Base-by-base conservation (phyloP, 768 basidiomycete genomes). In the Lenzites betulinus region DNA sequence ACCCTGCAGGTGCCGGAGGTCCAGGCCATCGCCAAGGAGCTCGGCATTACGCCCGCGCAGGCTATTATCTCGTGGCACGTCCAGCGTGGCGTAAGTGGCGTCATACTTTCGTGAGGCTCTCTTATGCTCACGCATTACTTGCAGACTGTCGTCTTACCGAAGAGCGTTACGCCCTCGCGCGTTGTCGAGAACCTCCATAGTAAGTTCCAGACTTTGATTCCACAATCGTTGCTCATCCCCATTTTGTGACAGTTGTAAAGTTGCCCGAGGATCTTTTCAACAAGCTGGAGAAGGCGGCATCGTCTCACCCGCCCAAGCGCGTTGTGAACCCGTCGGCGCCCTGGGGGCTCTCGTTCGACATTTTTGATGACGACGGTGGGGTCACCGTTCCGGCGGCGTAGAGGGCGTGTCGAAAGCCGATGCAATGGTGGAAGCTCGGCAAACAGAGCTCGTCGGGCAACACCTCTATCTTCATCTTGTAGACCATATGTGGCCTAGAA, bases 31-130 rank as follows among this genome's bases (percentile, higher is more conserved):
- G 87, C 89, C 16, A 66, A 78, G 54, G 79, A 84, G 61, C 79
- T 90, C 55, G 81, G 82, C 3, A 84, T 91, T 54, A 89, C 88
- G 3, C 89, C 89, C 22, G 89, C 89, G 3, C 88, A 90, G 67
- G 87, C 86, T 26, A 76, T 89, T 51, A 83, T 90, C 66, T 86
- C 84, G 1, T 92, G 90, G 90, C 84, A 86, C 66, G 79, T 90
- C 50, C 89, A 89, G 72, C 84, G 88, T 22, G 89, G 90, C 11
- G 87, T 89, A 69, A 44, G 84, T 77, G 18, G 5, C 23, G n/a
- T n/a, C 30, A n/a, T 23, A 7, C 36, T n/a, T 8, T n/a, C 43
- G 13, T 15, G 20, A 26, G 36, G 26, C 16, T 35, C 26, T 35
- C 15, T 33, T 30, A 30, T 26, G 18, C 38, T 58, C 44, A 63